A percentile compares a stretch with the other conserved stretches of the same genome.
Evolutionary conservation across 1,284 basidiomycete genomes (phyloP).

Genomic region (Melampsora abietis-canadensis): DNA sequence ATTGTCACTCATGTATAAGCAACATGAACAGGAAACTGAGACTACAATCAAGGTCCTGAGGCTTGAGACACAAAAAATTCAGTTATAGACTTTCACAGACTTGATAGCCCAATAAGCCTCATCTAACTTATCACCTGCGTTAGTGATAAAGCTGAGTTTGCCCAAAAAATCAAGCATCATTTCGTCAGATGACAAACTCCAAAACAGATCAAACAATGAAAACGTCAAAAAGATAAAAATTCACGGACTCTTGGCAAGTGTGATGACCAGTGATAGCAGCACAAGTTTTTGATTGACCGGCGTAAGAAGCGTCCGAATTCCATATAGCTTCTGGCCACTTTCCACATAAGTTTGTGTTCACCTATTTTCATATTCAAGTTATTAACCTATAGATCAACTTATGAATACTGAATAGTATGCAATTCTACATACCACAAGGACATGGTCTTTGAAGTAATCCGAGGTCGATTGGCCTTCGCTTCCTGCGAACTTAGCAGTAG

Average conservation of each 20-base stretch:
- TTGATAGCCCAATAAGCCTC: too few relatives aligned
- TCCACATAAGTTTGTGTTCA: slow-evolving; percentile 8
- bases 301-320: neutral
- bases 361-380: neutral
- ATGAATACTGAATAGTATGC: neutral
- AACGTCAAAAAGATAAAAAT: neutral
- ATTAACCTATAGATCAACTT: too few relatives aligned
- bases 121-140: too few relatives aligned
- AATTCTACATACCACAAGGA: neutral
- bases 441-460: neutral
- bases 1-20: too few relatives aligned
- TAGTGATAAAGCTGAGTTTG: too few relatives aligned
- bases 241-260: neutral
- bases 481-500: neutral
- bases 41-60: too few relatives aligned
- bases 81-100: too few relatives aligned
- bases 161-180: too few relatives aligned
- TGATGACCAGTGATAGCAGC: neutral
- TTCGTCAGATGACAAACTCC: too few relatives aligned
- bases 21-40: too few relatives aligned
- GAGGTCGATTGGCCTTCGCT: neutral
- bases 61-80: too few relatives aligned
- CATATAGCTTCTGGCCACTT: neutral
- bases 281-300: neutral
- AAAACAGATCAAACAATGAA: too few relatives aligned